Base-by-base conservation (phyloP, 2,329 filamentous ascomycete species). In the Hymenotorrendiella dingleyae region DNA sequence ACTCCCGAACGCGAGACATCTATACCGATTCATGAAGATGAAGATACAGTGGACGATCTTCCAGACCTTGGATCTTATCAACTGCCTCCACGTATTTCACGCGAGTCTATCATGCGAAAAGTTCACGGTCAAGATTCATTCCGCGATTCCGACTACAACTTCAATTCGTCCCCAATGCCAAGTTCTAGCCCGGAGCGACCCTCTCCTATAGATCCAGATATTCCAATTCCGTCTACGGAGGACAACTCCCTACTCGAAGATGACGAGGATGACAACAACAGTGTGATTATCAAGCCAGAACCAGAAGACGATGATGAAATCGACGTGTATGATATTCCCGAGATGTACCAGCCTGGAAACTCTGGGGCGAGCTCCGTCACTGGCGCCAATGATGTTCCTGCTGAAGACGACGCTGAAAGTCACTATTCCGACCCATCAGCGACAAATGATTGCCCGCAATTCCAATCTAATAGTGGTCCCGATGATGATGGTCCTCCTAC, bases 31-130 rank as follows among this genome's bases (percentile, higher is more conserved):
- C 67, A 71, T 10, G 77, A 80, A 52, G 75, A 72, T 30, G 78
- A 81, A 16, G 76, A 81, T 42, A 72, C 73, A 2, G 59, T 80
- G 32, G 78, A 76, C 34, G 79, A 84, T 42, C 62, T 82, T 54
- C 74, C 75, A 40, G 66, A 73, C 9, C 63, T 82, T 43, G 71
- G 75, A 56, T 47, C 82, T 45, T 84, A 83, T 54, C 73, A 84
- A 51, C 67, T 84, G 11, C 86, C 81, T 14, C 74, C 85, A 9
- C 84, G 84, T 42, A 94, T 97, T 59, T 96, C 91, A 7, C 80
- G 91, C 27, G 93, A 97, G 62, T 95, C 90, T 0, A 97, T 97
- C 54, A 71, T 97, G 55, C 82, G 86, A 40, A 88, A 91, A 49
- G 83, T 96, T 42, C 87, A 93, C 61, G 86, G 74, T 35, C 52